Conservation (phyloP, 495 filamentous ascomycete species). For the Oidiodendron maius region DNA sequence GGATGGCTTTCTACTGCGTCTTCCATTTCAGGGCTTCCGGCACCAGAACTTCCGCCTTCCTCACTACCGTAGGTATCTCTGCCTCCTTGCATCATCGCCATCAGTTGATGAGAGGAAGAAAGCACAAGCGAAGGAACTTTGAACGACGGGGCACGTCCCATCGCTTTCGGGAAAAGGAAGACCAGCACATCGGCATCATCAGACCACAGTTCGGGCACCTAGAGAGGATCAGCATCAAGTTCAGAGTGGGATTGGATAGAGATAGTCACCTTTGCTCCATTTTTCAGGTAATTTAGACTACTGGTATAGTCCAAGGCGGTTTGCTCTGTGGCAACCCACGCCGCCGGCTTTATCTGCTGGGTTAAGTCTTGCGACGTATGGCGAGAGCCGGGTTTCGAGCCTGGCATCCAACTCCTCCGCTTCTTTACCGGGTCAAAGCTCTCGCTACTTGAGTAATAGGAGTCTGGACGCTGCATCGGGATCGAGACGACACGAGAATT, state of each 20-base stretch:
- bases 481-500: constrained; percentile 5
- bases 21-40: constrained; percentile 23
- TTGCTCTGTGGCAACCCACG: constrained; percentile 58
- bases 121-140: constrained; percentile 67
- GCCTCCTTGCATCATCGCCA: constrained; percentile 60
- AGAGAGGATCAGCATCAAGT: constrained; percentile 1
- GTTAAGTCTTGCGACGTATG: constrained; percentile 20
- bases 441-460: too few species aligned
- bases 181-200: constrained; percentile 76
- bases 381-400: constrained; percentile 25
- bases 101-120: constrained; percentile 63
- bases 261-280: constrained; percentile 52
- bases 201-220: constrained; percentile 88
- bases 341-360: constrained; percentile 27
- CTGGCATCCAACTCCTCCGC: constrained; percentile 51
- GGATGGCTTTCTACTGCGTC: constrained; percentile 32
- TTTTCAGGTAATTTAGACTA: constrained; percentile 43
- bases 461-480: too few species aligned
- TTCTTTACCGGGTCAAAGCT: constrained; percentile 25
- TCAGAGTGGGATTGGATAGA: neutral
- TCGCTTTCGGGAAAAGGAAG: constrained; percentile 68
- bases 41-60: constrained; percentile 10
- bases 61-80: constrained; percentile 29
- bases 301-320: constrained; percentile 60
- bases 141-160: constrained; percentile 67